Evolutionary conservation across 140 eudicot species (phyloP), one percentile per base, ranked within the genome.

Genomic region (Stevia rebaudiana): DNA sequence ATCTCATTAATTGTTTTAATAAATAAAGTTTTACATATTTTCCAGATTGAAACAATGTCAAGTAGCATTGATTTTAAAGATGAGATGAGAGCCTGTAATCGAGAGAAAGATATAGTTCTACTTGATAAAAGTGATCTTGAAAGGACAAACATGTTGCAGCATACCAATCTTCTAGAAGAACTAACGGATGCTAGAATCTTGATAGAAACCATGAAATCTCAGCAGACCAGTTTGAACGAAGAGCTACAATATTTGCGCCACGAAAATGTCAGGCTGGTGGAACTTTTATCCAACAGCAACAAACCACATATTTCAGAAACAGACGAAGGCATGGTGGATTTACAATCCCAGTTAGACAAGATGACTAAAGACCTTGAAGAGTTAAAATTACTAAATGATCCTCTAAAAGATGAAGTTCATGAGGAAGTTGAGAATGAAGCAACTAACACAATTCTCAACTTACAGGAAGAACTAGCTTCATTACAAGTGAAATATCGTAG

Each of bases 391-490:
- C 72, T 72, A 60, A 74, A 78, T 67, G 65, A 74, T 71, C 81
- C 81, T 64, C 67, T 46, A 25, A 75, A 71, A 47, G 81, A 70
- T 22, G 79, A 85, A 67, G 66, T 78, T 40, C 78, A 81, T 8
- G 71, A 72, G 51, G 90, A 82, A 66, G 86, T 79, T 33, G 95
- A 85, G 67, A 69, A 78, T 61, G 96, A 82, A 83, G 82, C 96
- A 76, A 49, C 84, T 39, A 83, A 80, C 16, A 71, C 91, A 25
- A 83, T 85, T 75, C 77, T 85, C 59, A 76, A 76, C 67, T 67
- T 85, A 67, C 95, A 82, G 78, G 91, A 89, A 64, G 97, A 89
- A 79, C 68, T 89, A 46, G 81, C 78, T 47, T 67, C 79, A 65
- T 79, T 89, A 39, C 86, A 85, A 53, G 82, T 78, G 70, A 87